phyloP scores from a whole-genome alignment of 2,329 filamentous ascomycete species.

The Fusarium torulosum region DNA sequence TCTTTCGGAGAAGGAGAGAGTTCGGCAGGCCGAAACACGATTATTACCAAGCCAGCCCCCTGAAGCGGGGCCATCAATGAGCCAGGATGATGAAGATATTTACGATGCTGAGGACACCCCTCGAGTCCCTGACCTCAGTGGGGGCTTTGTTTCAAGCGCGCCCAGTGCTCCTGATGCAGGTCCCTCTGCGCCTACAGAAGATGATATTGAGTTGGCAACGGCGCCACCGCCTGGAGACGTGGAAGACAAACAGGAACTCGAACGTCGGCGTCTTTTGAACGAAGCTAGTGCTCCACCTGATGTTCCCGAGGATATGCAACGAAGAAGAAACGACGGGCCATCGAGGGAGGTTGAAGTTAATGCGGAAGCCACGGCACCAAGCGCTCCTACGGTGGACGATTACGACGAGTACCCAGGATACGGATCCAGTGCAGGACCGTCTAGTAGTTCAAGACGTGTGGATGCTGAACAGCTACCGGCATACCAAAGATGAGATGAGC shows the following conservation, averaged over 20 bases:
- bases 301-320: slow-evolving; percentile 66
- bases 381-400: slow-evolving; percentile 69
- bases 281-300: slow-evolving; percentile 74
- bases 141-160: slow-evolving; percentile 25
- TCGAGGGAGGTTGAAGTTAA: slow-evolving; percentile 44
- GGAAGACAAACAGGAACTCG: slow-evolving; percentile 86
- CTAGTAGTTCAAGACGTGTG: slow-evolving; percentile 25
- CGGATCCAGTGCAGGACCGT: slow-evolving; percentile 46
- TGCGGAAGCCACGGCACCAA: slow-evolving; percentile 68
- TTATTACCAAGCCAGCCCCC: slow-evolving; percentile 83
- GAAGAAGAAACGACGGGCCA: slow-evolving; percentile 49
- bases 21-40: slow-evolving; percentile 81
- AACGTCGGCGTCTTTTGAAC: slow-evolving; percentile 72
- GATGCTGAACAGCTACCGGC: slow-evolving; percentile 56
- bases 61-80: slow-evolving; percentile 46
- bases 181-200: slow-evolving; percentile 61
- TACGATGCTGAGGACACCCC: slow-evolving; percentile 62
- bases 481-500: slow-evolving; percentile 56
- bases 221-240: slow-evolving; percentile 49
- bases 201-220: slow-evolving; percentile 54
- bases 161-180: slow-evolving; percentile 36
- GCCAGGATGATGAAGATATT: slow-evolving; percentile 59
- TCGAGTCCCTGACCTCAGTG: slow-evolving; percentile 30
- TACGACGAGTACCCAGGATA: slow-evolving; percentile 62
- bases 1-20: slow-evolving; percentile 84